Conservation (phyloP, 2,329 filamentous ascomycete species). For the Fusarium concolor region DNA sequence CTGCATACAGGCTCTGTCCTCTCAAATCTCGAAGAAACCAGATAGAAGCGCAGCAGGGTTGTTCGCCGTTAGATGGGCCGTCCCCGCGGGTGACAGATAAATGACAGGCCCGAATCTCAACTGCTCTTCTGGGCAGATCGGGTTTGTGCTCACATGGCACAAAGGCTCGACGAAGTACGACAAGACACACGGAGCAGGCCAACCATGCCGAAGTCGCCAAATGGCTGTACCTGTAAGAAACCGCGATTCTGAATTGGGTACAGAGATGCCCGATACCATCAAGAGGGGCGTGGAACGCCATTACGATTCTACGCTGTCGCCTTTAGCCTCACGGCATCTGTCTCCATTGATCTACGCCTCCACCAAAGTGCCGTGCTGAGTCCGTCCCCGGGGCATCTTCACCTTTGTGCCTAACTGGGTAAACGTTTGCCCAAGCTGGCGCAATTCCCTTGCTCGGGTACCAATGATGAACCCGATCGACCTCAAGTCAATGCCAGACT, state of each 20-base stretch:
- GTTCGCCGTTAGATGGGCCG: constrained; percentile 17
- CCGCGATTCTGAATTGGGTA: constrained; percentile 15
- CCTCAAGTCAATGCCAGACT: constrained; percentile 17
- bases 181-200: constrained; percentile 25
- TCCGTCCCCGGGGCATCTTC: constrained; percentile 1
- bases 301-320: constrained; percentile 8
- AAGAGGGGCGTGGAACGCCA: constrained; percentile 24
- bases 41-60: constrained; percentile 32
- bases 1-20: constrained; percentile 3
- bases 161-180: constrained; percentile 26
- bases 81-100: constrained; percentile 22
- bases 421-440: constrained; percentile 34
- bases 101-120: constrained; percentile 19
- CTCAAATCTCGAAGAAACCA: constrained; percentile 25
- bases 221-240: background rate
- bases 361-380: constrained; percentile 38
- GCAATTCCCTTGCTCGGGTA: constrained; percentile 29
- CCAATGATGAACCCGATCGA: constrained; percentile 37
- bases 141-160: constrained; percentile 27
- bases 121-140: constrained; percentile 9
- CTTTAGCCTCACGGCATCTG: constrained; percentile 17
- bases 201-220: constrained; percentile 22
- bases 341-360: constrained; percentile 41
- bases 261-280: constrained; percentile 28
- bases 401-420: constrained; percentile 36